phyloP scores from a whole-genome alignment of 352 stramenopile species.

The Elongisporangium prolatum region DNA sequence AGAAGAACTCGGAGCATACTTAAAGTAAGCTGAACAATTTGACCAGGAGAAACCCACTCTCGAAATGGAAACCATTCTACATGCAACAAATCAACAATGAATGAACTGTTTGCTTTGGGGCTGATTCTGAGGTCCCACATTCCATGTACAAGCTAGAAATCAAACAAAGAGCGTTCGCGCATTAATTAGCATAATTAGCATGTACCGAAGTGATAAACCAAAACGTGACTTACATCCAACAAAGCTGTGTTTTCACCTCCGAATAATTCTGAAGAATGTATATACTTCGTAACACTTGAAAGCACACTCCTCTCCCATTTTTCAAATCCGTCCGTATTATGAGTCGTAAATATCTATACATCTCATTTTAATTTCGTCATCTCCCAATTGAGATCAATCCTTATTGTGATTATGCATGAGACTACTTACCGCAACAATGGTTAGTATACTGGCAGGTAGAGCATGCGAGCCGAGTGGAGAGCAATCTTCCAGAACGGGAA shows the following conservation, averaged over 20 bases:
- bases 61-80: not conserved
- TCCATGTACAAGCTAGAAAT: not conserved
- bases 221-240: slow-evolving; percentile 3
- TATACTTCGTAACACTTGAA: slow-evolving; percentile 6
- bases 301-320: not conserved
- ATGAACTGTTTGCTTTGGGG: not conserved
- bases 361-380: not conserved
- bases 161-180: not conserved
- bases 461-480: not conserved
- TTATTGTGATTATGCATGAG: not conserved
- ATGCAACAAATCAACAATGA: not conserved
- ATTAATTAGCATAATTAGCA: not conserved
- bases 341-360: not conserved
- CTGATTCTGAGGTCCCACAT: not conserved
- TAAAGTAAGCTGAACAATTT: not conserved
- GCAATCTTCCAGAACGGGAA: not conserved
- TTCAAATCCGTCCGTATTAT: not conserved
- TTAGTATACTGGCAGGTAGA: not conserved
- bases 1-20: not conserved
- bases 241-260: not conserved
- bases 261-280: not conserved
- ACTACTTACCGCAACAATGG: not conserved
- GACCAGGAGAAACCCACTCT: not conserved
- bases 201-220: not conserved
- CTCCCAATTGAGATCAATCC: not conserved